These are phyloP conservation scores for Excoecaria cochinchinensis DNA, from an alignment of 345 rosid species.

Conservation along the genomic window DNA sequence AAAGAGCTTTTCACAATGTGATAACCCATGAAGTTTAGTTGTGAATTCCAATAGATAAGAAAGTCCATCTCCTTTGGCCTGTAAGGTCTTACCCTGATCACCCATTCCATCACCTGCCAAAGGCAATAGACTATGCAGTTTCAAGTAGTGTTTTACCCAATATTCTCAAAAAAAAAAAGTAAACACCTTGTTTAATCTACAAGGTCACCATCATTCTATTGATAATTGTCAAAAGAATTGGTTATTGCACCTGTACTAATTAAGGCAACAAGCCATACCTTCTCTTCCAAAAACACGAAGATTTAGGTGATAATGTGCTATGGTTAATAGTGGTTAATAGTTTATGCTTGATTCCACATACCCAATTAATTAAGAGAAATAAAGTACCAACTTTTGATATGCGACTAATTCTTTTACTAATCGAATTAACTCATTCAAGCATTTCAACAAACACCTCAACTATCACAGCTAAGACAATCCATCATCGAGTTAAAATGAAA, in stretches of 20 bases:
- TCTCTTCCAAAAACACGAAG: background rate
- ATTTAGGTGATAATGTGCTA: background rate
- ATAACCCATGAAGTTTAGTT: constrained; percentile 65
- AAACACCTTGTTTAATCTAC: no score
- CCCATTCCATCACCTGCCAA: constrained; percentile 90
- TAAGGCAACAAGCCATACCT: background rate
- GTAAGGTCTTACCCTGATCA: constrained; percentile 86
- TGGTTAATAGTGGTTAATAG: background rate
- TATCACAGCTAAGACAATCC: background rate
- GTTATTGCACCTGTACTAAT: background rate
- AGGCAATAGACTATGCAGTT: background rate
- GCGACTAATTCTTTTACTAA: background rate
- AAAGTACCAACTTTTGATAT: background rate
- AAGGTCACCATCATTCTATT: background rate
- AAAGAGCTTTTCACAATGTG: constrained; percentile 75
- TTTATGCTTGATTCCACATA: background rate
- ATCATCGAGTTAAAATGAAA: background rate
- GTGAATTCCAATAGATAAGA: constrained; percentile 84
- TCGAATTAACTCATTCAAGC: background rate
- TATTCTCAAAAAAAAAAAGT: no score
- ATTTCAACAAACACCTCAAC: constrained; percentile 7
- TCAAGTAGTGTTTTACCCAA: background rate
- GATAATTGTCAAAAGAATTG: background rate
- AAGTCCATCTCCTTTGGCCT: constrained; percentile 77
- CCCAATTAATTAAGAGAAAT: background rate